These are phyloP conservation scores for Wallacemonas rigidus DNA, from an alignment of 208 protist genomes.

Conservation along the genomic window DNA sequence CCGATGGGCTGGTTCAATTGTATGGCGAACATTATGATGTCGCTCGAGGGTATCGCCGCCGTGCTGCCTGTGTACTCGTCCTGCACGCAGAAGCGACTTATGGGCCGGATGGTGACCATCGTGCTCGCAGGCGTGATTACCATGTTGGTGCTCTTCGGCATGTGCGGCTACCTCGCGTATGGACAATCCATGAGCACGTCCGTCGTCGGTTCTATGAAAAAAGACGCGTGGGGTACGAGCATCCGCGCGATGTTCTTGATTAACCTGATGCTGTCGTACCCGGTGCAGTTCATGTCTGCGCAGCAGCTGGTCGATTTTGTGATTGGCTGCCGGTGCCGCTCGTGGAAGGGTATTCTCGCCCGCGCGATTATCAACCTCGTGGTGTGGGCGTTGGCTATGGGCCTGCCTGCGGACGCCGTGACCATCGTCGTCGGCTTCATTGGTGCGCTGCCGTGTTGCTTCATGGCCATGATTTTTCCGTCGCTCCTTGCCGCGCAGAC, in stretches of 20 bases:
- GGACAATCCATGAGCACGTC: conserved; percentile 44
- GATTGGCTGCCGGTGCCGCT: conserved; percentile 47
- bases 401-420: conserved; percentile 50
- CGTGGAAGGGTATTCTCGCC: conserved; percentile 48
- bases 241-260: conserved; percentile 47
- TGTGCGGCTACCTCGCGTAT: conserved; percentile 73
- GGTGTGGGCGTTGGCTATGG: conserved; percentile 68
- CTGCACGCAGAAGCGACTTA: conserved; percentile 65
- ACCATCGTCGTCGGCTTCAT: conserved; percentile 72
- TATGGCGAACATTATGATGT: conserved; percentile 80
- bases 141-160: conserved; percentile 58
- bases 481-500: conserved; percentile 48
- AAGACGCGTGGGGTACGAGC: conserved; percentile 50
- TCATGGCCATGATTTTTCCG: conserved; percentile 76
- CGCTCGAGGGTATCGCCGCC: conserved; percentile 74
- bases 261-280: conserved; percentile 75
- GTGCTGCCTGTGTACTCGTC: conserved; percentile 74
- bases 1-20: conserved; percentile 65
- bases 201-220: conserved; percentile 37
- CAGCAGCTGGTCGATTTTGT: conserved; percentile 73
- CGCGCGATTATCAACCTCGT: conserved; percentile 61
- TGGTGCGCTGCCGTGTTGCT: conserved; percentile 65
- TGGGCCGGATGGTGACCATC: conserved; percentile 58
- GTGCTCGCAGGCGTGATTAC: conserved; percentile 48
- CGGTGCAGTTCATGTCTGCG: conserved; percentile 78